Evolutionary conservation across 257 asterid species (phyloP).

Genomic region (Salvia hispanica): DNA sequence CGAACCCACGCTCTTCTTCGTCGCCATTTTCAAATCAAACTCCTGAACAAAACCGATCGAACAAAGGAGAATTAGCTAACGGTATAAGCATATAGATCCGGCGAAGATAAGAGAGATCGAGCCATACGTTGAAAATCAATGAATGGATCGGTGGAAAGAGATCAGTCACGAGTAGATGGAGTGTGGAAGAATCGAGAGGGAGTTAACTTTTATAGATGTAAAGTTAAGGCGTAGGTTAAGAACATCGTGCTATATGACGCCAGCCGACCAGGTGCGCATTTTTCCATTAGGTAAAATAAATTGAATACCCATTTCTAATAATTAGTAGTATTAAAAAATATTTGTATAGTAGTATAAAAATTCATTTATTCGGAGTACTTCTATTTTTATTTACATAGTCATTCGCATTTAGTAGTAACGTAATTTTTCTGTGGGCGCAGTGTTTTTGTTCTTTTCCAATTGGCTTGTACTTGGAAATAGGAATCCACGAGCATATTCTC

Average conservation of each 20-base stretch:
- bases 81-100: neutral
- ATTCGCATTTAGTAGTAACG: no score
- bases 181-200: slow-evolving; percentile 24
- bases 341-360: no score
- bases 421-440: no score
- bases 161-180: slow-evolving; percentile 18
- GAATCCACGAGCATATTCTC: slow-evolving; percentile 8
- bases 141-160: slow-evolving; percentile 25
- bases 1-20: slow-evolving; percentile 84
- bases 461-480: neutral
- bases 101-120: slow-evolving; percentile 10
- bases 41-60: neutral
- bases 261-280: slow-evolving; percentile 22
- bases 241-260: slow-evolving; percentile 20
- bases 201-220: slow-evolving; percentile 13
- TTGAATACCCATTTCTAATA: no score
- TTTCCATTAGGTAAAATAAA: neutral
- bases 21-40: slow-evolving; percentile 54
- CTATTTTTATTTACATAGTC: no score
- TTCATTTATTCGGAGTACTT: no score
- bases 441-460: slow-evolving; percentile 10
- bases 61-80: neutral
- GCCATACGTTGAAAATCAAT: slow-evolving; percentile 35
- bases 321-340: no score
- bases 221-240: slow-evolving; percentile 26